Evolutionary conservation across 2,329 filamentous ascomycete species (phyloP), one percentile per base, ranked within the genome.

Genomic region (Chalara sp.): DNA sequence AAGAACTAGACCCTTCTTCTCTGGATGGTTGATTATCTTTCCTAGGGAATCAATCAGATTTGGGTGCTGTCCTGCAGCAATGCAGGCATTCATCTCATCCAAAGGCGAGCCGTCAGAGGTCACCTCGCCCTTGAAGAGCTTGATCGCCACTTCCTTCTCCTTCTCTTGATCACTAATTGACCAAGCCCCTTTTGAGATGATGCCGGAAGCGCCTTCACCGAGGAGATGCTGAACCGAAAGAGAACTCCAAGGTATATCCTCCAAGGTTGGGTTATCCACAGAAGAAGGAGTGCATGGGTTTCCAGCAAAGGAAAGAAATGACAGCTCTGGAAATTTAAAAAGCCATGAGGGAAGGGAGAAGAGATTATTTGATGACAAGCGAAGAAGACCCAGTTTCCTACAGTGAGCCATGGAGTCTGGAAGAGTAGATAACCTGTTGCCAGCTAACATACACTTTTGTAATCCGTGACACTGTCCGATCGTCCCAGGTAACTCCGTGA

Each of bases 401-500:
- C 73, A 76, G n/a, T 58, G 58, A 5, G 62, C 61, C 72, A 77
- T 73, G 47, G 68, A 65, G 12, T 58, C 57, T 2, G 74, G 74
- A 6, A 77, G 61, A 39, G 45, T 46, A 0, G 53, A 58, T 29
- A 76, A 64, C n/a, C 52, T 60, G 56, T 76, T 76, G 11, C 72
- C 73, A 1, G 73, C 68, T n/a, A 76, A 59, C 70, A 75, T 72
- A 56, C 73, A 75, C 59, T 75, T 74, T 55, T 76, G 69, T 5
- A 76, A 63, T 8, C 66, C 65, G 13, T 55, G 53, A 51, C 73
- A 76, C 21, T 60, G 59, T 7, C 72, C 71, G 45, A 76, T 71
- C 58, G 66, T 71, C 13, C 55, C 56, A 0, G 73, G 72, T 6
- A 77, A 60, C 6, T 54, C 48, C 4, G 53, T 52, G 40, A 76